Evolutionary conservation across 345 rosid genomes (phyloP).

Genomic region (Moricandia arvensis): DNA sequence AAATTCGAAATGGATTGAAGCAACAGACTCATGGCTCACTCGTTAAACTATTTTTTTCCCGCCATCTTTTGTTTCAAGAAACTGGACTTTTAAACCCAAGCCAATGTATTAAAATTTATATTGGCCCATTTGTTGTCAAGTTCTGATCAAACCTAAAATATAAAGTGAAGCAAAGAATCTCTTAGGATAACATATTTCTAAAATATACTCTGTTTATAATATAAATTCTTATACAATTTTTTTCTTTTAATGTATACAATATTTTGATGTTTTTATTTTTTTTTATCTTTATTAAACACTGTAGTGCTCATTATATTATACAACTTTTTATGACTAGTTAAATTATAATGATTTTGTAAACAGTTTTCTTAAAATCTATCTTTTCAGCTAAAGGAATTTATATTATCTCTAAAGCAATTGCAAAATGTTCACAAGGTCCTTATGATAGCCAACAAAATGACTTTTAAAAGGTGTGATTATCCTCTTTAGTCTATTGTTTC

Average conservation of each 20-base stretch:
- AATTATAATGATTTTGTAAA: too few species aligned
- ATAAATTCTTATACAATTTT: too few species aligned
- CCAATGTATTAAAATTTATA: neutral
- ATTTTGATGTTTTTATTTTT: too few species aligned
- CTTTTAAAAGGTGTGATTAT: neutral
- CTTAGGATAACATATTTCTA: neutral
- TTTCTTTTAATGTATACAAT: too few species aligned
- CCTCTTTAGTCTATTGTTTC: neutral
- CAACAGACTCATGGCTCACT: neutral
- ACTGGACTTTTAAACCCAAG: neutral
- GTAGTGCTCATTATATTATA: too few species aligned
- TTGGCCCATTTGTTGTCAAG: neutral
- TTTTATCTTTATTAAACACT: too few species aligned
- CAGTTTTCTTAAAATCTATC: too few species aligned
- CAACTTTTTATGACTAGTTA: too few species aligned
- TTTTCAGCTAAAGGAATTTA: too few species aligned
- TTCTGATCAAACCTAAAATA: neutral
- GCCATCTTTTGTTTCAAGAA: neutral
- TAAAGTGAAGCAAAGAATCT: neutral
- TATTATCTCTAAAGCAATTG: neutral
- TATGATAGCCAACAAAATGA: neutral
- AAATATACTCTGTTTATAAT: too few species aligned
- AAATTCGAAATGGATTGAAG: neutral
- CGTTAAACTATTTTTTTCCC: neutral
- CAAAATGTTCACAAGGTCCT: neutral